Evolutionary conservation across 176 grass and related monocot genomes (phyloP).

Genomic region (Carex cristatella): DNA sequence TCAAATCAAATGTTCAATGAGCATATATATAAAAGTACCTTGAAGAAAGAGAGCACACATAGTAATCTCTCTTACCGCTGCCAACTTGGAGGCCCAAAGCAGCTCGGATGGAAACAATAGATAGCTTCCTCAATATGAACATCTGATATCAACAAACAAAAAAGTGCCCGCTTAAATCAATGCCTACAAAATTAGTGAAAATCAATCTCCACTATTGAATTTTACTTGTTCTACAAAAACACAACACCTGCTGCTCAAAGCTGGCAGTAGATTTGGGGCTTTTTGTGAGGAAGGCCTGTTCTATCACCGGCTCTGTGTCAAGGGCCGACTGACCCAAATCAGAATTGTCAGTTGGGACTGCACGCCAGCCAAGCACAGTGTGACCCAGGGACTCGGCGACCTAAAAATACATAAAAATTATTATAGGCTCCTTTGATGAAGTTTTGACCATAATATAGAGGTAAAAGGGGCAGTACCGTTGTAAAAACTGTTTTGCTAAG

Average conservation of each 20-base stretch:
- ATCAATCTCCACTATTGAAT: neutral
- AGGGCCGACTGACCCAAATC: conserved; percentile 75
- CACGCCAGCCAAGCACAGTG: conserved; percentile 78
- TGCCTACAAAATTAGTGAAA: neutral
- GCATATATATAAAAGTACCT: conserved; percentile 45
- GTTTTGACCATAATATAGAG: neutral
- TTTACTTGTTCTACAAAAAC: neutral
- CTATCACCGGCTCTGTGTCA: conserved; percentile 65
- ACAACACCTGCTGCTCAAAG: conserved; percentile 79
- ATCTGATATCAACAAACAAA: conserved; percentile 39
- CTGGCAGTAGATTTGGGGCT: conserved; percentile 49
- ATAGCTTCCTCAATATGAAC: conserved; percentile 80
- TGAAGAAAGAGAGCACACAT: conserved; percentile 97
- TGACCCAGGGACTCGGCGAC: conserved; percentile 70
- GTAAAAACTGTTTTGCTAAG: conserved; percentile 76
- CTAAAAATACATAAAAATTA: conserved; percentile 29
- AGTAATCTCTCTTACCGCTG: conserved; percentile 63
- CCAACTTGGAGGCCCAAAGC: conserved; percentile 51
- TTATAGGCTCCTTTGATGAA: neutral
- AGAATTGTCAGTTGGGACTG: conserved; percentile 78
- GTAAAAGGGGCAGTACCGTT: conserved; percentile 31
- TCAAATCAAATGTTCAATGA: neutral
- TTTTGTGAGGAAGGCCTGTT: conserved; percentile 79
- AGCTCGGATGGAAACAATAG: conserved; percentile 58
- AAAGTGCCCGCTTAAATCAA: conserved; percentile 11